A percentile compares a stretch with the other conserved stretches of the same genome.
phyloP scores from a whole-genome alignment of 139 green algal species.

The Chlamydomonas schloesseri region DNA sequence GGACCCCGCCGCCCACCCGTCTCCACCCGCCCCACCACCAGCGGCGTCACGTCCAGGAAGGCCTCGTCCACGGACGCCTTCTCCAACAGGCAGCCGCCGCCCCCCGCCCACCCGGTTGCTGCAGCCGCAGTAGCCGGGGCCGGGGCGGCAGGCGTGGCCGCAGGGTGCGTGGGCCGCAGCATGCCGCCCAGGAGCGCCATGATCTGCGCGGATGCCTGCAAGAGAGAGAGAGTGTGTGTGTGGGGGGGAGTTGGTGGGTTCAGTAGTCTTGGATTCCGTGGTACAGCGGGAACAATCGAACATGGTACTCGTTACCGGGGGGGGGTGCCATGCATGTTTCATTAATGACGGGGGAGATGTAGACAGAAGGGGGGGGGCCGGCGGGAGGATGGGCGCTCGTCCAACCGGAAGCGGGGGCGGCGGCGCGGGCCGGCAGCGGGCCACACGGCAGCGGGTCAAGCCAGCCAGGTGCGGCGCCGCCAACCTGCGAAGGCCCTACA shows the following conservation, averaged over 20 bases:
- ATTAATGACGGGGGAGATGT: too few species aligned
- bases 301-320: too few species aligned
- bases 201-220: slow-evolving; percentile 71
- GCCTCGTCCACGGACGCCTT: slow-evolving; percentile 90
- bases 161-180: not conserved
- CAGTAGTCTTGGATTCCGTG: too few species aligned
- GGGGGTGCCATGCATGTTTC: too few species aligned
- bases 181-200: slow-evolving; percentile 67
- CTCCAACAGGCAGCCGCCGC: slow-evolving; percentile 61
- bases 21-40: slow-evolving; percentile 48
- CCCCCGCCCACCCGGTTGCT: not conserved
- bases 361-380: too few species aligned
- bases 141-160: not conserved
- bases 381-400: not conserved
- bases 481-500: too few species aligned
- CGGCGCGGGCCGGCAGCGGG: too few species aligned
- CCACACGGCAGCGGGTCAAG: too few species aligned
- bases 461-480: too few species aligned
- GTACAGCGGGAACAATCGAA: too few species aligned
- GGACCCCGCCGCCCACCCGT: too few species aligned
- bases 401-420: too few species aligned
- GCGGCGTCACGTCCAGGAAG: slow-evolving; percentile 89
- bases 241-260: not conserved
- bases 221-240: not conserved
- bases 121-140: not conserved